Evolutionary conservation across 2,329 filamentous ascomycete species (phyloP).

Genomic region (Cordyceps pruinosa): DNA sequence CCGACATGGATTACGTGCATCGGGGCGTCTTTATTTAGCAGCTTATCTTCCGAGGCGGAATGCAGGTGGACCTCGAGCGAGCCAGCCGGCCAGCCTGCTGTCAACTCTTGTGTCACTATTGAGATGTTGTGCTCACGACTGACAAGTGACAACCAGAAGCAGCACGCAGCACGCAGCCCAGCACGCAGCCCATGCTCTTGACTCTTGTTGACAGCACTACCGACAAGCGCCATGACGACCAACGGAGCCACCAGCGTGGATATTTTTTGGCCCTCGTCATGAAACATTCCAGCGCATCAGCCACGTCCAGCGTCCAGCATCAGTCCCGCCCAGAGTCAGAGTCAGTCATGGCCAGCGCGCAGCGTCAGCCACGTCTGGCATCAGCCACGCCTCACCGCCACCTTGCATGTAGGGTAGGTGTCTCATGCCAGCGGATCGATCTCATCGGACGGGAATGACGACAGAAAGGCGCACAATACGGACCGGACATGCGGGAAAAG

Average conservation of each 20-base stretch:
- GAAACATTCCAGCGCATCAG: conserved; percentile 1
- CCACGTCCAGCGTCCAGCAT: too few species aligned
- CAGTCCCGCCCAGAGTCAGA: too few species aligned
- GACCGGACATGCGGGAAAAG: not conserved
- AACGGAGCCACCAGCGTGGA: too few species aligned
- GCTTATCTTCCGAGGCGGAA: not conserved
- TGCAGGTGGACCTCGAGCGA: not conserved
- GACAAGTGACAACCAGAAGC: too few species aligned
- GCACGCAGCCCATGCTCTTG: too few species aligned
- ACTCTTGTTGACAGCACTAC: too few species aligned
- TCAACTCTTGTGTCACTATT: not conserved
- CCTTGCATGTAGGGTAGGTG: conserved; percentile 2
- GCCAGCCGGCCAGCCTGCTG: not conserved
- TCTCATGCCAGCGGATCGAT: conserved; percentile 1
- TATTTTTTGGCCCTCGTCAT: too few species aligned
- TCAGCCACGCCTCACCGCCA: not conserved
- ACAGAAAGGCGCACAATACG: too few species aligned
- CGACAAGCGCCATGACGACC: too few species aligned
- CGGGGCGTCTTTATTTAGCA: not conserved
- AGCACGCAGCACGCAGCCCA: too few species aligned
- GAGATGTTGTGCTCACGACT: not conserved
- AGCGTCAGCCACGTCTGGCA: too few species aligned
- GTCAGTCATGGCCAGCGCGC: too few species aligned
- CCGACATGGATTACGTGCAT: not conserved
- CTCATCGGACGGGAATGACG: conserved; percentile 1